Conservation (phyloP, 116 monocot genomes). For the Phalaenopsis hybrid region DNA sequence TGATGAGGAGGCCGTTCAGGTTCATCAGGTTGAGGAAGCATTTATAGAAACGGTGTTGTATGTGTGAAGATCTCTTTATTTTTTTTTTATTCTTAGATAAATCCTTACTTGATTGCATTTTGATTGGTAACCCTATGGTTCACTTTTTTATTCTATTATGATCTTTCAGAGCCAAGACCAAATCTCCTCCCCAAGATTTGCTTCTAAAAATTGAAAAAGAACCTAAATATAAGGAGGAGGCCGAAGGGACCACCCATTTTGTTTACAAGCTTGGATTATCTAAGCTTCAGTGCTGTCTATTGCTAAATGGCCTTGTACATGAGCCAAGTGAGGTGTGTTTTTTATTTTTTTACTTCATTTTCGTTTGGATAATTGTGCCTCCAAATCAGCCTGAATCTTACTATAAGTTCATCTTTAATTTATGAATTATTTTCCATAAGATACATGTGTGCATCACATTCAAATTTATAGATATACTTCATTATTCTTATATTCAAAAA, state of each 20-base stretch:
- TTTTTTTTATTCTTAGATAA: neutral
- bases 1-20: slow-evolving; percentile 58
- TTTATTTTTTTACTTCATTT: neutral
- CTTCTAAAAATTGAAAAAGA: slow-evolving; percentile 66
- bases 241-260: slow-evolving; percentile 68
- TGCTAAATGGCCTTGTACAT: slow-evolving; percentile 94
- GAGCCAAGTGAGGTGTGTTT: slow-evolving; percentile 62
- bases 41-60: slow-evolving; percentile 88
- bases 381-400: too few species aligned
- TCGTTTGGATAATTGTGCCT: neutral
- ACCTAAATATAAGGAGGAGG: slow-evolving; percentile 40
- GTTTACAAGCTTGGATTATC: slow-evolving; percentile 83
- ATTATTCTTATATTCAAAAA: too few species aligned
- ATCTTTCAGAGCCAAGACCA: slow-evolving; percentile 66
- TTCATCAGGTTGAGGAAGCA: slow-evolving; percentile 85
- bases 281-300: slow-evolving; percentile 57
- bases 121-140: neutral
- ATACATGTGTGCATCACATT: too few species aligned
- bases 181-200: slow-evolving; percentile 76
- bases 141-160: neutral
- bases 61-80: slow-evolving; percentile 14
- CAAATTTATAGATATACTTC: too few species aligned
- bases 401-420: too few species aligned
- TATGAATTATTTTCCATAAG: too few species aligned
- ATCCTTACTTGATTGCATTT: neutral